Base-by-base conservation (phyloP, 2,329 filamentous ascomycete genomes). In the Lachnellula occidentalis region DNA sequence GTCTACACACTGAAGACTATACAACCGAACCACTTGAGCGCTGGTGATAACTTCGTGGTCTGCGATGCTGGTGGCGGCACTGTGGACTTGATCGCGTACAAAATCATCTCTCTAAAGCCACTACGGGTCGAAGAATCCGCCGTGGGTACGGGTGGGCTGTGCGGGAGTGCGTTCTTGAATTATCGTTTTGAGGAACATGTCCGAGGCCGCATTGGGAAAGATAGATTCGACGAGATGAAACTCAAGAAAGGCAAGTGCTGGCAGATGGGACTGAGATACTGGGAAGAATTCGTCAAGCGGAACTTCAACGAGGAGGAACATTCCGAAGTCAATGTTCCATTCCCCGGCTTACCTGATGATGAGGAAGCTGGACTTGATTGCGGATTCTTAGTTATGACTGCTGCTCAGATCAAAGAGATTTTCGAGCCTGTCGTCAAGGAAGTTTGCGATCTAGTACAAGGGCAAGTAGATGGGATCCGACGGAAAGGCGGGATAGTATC, bases 271-370 rank as follows among this genome's bases (percentile, higher is more conserved):
- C 74, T 92, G 49, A 80, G 83, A 53, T 91, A 90, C 66, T 92
- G 90, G 69, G 88, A 92, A 64, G 87, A 92, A 66, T 91, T 90
- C 67, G 87, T 92, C 14, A 92, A 92, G 72, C 80, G 88, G 14
- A 91, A 90, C 65, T 92, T 92, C 67, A 86, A 88, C 66, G 85
- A 88, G 64, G 86, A 90, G 46, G 87, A 90, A 65, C 82, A 88
- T 59, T 78, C 84, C 48, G 88, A 92, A 67, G 81, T 91, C 55
- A 90, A 90, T 55, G 80, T 92, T 4, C 88, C 88, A 76, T 88
- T 92, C 61, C 88, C 87, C 1, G 88, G 88, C 1, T 72, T 91
- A 2, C 79, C 87, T 0, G 88, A 92, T 63, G 86, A 92, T 55
- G 85, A 90, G 70, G 85, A 85, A 48, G 85, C 81, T 15, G 85